Base-by-base conservation (phyloP, 768 basidiomycete genomes). In the Boletus vermiculosoides region DNA sequence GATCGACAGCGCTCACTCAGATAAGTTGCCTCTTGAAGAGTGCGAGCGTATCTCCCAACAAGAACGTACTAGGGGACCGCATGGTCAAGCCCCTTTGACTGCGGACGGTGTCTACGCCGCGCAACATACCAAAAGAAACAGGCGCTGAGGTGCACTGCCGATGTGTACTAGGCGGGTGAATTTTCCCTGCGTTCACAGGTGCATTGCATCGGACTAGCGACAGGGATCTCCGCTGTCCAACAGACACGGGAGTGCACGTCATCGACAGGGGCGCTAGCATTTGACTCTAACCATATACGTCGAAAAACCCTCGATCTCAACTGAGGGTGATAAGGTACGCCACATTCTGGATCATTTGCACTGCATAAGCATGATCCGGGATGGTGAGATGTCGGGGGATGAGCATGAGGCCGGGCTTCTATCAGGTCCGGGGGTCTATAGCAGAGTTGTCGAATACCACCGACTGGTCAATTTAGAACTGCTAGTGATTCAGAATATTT, bases 281-380 rank as follows among this genome's bases (percentile, higher is more conserved):
- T 22, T 40, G 34, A 4, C 47, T 56, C 50, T 68, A 52, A 33
- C 55, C 55, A 39, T 49, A 45, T 55, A 37, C 49, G 49, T 59
- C 47, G 48, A 36, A 44, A 41, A 51, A 30, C 47, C 46, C 39
- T 45, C 33, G 30, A 61, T 61, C 40, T 46, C 41, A 42, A 52
- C 61, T 46, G 45, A 64, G 34, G 45, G 51, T 53, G 46, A 50
- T 50, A 33, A 45, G 36, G 45, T 46, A 37, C 45, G 22, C 31
- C 45, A 37, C 34, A 36, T n/a, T 42, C 22, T 52, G 45, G 41
- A 23, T 37, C 39, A 49, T 15, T 44, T 37, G 59, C 56, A 54
- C 50, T 25, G 55, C 57, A 52, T 23, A 13, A 30, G 16, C 16
- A 49, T 62, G 57, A 59, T 59, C 62, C 56, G 62, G 40, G 46